A percentile compares a stretch with the other conserved stretches of the same genome.
These are phyloP conservation scores for Alternaria postmessia DNA, from an alignment of 2,329 filamentous ascomycete species.

Conservation along the genomic window DNA sequence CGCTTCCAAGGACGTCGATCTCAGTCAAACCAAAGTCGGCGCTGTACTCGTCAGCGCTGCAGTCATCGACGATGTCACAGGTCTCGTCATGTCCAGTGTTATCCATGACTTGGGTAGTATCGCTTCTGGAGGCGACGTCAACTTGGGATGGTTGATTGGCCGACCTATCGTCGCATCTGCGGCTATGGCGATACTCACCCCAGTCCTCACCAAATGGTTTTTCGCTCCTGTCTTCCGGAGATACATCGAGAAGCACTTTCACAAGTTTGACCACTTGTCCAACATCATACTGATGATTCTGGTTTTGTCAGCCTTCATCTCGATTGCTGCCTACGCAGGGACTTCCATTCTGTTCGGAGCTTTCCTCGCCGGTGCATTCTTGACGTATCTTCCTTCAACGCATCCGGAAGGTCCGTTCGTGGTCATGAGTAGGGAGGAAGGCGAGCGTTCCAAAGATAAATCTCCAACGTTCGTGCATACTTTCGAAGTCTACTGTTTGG, in stretches of 20 bases:
- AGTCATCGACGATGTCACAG: conserved; percentile 58
- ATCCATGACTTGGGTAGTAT: conserved; percentile 35
- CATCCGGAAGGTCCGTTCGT: conserved; percentile 31
- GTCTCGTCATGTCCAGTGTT: conserved; percentile 54
- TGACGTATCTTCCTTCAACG: conserved; percentile 39
- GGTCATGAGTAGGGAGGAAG: conserved; percentile 35
- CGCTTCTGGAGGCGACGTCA: conserved; percentile 17
- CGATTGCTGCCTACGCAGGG: conserved; percentile 39
- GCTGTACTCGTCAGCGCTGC: conserved; percentile 58
- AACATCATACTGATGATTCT: conserved; percentile 41
- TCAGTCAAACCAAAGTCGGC: conserved; percentile 55
- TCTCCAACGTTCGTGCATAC: conserved; percentile 42
- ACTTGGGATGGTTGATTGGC: conserved; percentile 36
- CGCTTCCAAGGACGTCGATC: conserved; percentile 47
- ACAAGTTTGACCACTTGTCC: conserved; percentile 32
- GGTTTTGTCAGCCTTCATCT: conserved; percentile 38
- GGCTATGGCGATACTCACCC: conserved; percentile 31
- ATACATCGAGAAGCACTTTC: conserved; percentile 28
- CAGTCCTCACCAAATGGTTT: conserved; percentile 43
- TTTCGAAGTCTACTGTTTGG: conserved; percentile 55
- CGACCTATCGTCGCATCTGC: conserved; percentile 39
- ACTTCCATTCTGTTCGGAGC: conserved; percentile 43
- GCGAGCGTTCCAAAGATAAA: conserved; percentile 36
- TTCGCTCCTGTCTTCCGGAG: conserved; percentile 44
- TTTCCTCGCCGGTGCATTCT: conserved; percentile 41